phyloP scores from a whole-genome alignment of 352 stramenopile species.

The Phytophthora syringae region DNA sequence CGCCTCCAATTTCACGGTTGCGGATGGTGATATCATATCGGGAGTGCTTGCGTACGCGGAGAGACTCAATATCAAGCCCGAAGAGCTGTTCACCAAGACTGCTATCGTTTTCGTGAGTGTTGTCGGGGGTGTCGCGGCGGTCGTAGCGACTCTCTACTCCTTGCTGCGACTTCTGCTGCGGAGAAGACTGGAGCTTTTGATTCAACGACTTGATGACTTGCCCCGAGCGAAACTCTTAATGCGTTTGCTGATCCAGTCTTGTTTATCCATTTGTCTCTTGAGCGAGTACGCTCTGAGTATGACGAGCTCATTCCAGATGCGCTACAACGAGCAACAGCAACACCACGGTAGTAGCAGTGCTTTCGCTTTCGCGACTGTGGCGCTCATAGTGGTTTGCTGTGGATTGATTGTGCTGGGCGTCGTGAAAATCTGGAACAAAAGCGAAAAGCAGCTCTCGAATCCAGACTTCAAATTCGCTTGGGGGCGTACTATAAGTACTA shows the following conservation, averaged over 20 bases:
- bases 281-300: constrained; percentile 83
- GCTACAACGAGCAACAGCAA: constrained; percentile 64
- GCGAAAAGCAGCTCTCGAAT: constrained; percentile 54
- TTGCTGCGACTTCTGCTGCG: constrained; percentile 53
- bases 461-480: constrained; percentile 83
- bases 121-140: constrained; percentile 60
- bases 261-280: constrained; percentile 77
- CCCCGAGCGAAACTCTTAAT: constrained; percentile 74
- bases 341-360: constrained; percentile 48
- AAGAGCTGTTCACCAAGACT: constrained; percentile 79
- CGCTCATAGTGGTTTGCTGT: constrained; percentile 70
- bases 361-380: constrained; percentile 64
- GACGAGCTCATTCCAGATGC: constrained; percentile 82
- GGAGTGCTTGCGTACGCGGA: constrained; percentile 73
- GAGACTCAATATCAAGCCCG: constrained; percentile 65
- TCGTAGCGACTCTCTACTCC: constrained; percentile 65
- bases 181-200: constrained; percentile 56
- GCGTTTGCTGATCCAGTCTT: constrained; percentile 70
- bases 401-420: constrained; percentile 73
- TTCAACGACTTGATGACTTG: constrained; percentile 69
- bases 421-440: constrained; percentile 72
- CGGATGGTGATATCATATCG: constrained; percentile 77
- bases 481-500: constrained; percentile 89
- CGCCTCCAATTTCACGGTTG: constrained; percentile 54
- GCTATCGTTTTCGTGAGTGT: constrained; percentile 69